phyloP scores from a whole-genome alignment of 805 yeast genomes.

The Sugiyamaella chiloensis region DNA sequence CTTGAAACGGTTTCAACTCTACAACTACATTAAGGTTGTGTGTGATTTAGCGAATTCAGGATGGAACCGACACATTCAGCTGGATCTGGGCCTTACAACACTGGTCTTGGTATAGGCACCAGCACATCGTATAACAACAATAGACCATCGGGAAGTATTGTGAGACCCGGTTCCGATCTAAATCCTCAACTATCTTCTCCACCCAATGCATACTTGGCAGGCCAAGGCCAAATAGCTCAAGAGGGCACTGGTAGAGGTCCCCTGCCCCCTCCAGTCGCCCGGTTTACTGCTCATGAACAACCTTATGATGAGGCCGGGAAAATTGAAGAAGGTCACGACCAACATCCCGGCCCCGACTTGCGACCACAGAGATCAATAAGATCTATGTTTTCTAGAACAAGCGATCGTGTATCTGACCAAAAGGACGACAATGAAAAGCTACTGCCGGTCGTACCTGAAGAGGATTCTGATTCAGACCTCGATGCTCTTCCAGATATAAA shows the following conservation, averaged over 20 bases:
- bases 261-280: conserved; percentile 6
- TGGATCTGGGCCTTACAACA: conserved; percentile 3
- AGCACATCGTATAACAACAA: too few species aligned
- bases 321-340: background rate
- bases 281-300: background rate
- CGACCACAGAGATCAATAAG: conserved; percentile 1
- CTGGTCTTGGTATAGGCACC: background rate
- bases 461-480: conserved; percentile 4
- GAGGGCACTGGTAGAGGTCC: too few species aligned
- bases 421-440: background rate
- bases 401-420: background rate
- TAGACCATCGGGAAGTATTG: background rate
- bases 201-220: background rate
- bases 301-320: background rate
- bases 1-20: too few species aligned
- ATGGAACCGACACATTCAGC: too few species aligned
- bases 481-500: conserved; percentile 19
- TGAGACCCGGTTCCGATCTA: background rate
- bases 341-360: background rate
- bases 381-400: conserved; percentile 3
- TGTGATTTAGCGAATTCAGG: too few species aligned
- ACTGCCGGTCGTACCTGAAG: conserved; percentile 10
- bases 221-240: too few species aligned
- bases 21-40: too few species aligned
- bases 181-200: background rate